These are phyloP conservation scores for Toxicodendron radicans DNA, from an alignment of 345 rosid species.

Conservation along the genomic window DNA sequence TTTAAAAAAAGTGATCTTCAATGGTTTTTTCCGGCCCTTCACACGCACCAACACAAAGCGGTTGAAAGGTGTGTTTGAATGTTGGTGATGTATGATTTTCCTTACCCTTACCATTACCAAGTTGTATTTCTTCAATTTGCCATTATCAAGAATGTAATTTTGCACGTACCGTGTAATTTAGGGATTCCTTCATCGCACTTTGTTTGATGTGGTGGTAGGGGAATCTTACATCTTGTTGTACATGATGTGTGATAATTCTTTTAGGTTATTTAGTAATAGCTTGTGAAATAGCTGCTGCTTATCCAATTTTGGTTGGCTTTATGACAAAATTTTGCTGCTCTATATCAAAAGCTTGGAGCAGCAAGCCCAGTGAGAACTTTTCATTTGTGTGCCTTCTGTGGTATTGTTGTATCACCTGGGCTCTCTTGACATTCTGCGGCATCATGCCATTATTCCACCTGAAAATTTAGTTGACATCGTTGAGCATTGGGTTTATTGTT, in stretches of 20 bases:
- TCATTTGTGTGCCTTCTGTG: not conserved
- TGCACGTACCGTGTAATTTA: constrained; percentile 27
- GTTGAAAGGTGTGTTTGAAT: constrained; percentile 29
- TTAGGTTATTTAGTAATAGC: constrained; percentile 45
- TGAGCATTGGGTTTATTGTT: not conserved
- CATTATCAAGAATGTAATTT: constrained; percentile 39
- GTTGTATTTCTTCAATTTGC: constrained; percentile 35
- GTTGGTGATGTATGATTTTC: constrained; percentile 23
- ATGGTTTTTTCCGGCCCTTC: constrained; percentile 8
- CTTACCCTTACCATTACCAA: constrained; percentile 25
- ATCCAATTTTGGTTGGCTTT: constrained; percentile 32
- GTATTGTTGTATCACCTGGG: not conserved
- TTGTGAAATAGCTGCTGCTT: constrained; percentile 30
- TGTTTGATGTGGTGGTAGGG: constrained; percentile 36
- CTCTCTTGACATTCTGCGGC: not conserved
- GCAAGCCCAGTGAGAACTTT: constrained; percentile 5
- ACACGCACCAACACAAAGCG: constrained; percentile 27
- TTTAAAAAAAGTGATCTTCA: constrained; percentile 19
- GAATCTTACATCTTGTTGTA: constrained; percentile 46
- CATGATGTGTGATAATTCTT: constrained; percentile 54
- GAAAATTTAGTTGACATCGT: not conserved
- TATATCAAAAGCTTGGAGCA: constrained; percentile 15
- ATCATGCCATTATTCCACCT: not conserved
- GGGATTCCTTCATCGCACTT: constrained; percentile 24
- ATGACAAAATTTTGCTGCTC: constrained; percentile 1